A percentile compares a stretch with the other conserved stretches of the same genome.
These are phyloP conservation scores for Sporormia fimetaria DNA, from an alignment of 495 filamentous ascomycete genomes.

Conservation along the genomic window DNA sequence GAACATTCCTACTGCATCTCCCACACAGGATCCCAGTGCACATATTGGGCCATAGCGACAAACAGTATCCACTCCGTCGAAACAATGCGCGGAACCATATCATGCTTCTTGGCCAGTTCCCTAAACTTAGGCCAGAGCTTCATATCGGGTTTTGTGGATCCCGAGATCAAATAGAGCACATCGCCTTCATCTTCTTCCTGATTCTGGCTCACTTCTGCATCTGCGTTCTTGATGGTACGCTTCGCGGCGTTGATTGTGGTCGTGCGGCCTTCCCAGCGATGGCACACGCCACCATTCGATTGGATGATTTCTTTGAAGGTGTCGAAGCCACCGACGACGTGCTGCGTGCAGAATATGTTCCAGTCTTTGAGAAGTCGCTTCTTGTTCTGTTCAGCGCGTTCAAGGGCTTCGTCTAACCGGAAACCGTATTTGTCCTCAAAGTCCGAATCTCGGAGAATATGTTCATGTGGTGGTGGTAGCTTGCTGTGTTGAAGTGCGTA, in stretches of 20 bases:
- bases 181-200: constrained; percentile 45
- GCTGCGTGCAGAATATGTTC: constrained; percentile 68
- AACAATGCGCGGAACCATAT: constrained; percentile 66
- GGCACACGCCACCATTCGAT: constrained; percentile 76
- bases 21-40: constrained; percentile 54
- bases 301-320: constrained; percentile 74
- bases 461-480: constrained; percentile 48
- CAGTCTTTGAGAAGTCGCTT: constrained; percentile 59
- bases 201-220: constrained; percentile 43
- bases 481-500: constrained; percentile 53
- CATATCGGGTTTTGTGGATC: constrained; percentile 44
- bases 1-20: constrained; percentile 30
- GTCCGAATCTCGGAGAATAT: constrained; percentile 54
- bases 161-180: constrained; percentile 25
- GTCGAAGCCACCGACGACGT: constrained; percentile 67
- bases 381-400: constrained; percentile 61
- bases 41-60: constrained; percentile 73
- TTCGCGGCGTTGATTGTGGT: constrained; percentile 44
- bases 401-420: constrained; percentile 51
- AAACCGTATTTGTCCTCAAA: constrained; percentile 60
- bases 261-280: constrained; percentile 57
- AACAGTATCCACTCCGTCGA: constrained; percentile 80
- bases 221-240: constrained; percentile 21
- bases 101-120: constrained; percentile 57
- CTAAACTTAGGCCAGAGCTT: constrained; percentile 71